Evolutionary conservation across 2,329 filamentous ascomycete genomes (phyloP), one percentile per base, ranked within the genome.

Genomic region (Penicillium sp.): DNA sequence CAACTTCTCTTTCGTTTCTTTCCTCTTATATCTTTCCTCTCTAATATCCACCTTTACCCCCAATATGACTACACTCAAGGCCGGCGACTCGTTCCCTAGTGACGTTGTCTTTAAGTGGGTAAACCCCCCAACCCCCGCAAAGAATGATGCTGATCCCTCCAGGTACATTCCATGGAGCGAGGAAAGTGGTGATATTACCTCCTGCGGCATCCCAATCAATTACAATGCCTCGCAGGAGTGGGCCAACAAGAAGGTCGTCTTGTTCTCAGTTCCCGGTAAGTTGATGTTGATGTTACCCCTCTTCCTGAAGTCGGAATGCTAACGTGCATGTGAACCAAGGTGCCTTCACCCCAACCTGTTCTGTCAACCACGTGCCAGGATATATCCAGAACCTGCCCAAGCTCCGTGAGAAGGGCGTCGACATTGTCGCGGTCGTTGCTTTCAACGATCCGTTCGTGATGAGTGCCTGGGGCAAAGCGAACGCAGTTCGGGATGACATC

Each of bases 391-490:
- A 89, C 72, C 77, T 87, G 59, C 78, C 83, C 48, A 79, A 87
- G 66, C 80, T 95, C 73, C 86, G 87, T 77, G 78, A 80, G 71
- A 92, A 92, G 81, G 90, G 89, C 55, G 88, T 94, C 56, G 90
- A 95, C 74, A 75, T 89, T 57, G 84, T 96, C 64, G 83, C 90
- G 56, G 85, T 93, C 64, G 85, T 94, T 69, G 89, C 90, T 38
- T 87, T 79, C 78, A 95, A 96, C 73, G 91, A 95, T 74, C 79
- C 86, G 50, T 94, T 82, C 69, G 91, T 95, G 70, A 93, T 93
- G 89, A 87, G 85, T 64, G 90, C 89, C 20, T 93, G 89, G 89
- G 88, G 85, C 74, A 95, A 95, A 82, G 90, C 90, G 63, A 93
- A 95, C 74, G 81, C 82, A 40, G 80, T 92, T 67, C 86, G 84